These are phyloP conservation scores for Trametes sanguinea DNA, from an alignment of 768 basidiomycete species.

Conservation along the genomic window DNA sequence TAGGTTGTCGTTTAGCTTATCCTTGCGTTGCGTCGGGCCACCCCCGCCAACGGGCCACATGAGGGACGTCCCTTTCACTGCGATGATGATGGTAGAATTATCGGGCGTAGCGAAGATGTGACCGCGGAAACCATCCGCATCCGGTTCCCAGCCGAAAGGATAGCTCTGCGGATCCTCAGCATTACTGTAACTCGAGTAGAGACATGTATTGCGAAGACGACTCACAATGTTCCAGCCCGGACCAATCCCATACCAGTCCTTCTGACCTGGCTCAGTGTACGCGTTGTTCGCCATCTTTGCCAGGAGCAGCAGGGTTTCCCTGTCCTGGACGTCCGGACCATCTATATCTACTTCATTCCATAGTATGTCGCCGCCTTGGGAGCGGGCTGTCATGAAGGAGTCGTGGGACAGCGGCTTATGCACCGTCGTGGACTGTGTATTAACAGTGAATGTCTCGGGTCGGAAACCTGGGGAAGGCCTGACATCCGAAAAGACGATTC, in stretches of 20 bases:
- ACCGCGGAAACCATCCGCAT: slow-evolving; percentile 88
- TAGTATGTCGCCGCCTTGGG: slow-evolving; percentile 38
- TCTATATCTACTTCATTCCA: slow-evolving; percentile 70
- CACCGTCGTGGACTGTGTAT: slow-evolving; percentile 41
- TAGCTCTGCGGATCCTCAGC: slow-evolving; percentile 43
- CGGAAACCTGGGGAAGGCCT: slow-evolving; percentile 31
- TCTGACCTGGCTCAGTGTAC: slow-evolving; percentile 54
- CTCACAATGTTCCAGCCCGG: slow-evolving; percentile 55
- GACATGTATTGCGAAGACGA: neutral
- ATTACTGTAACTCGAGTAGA: neutral
- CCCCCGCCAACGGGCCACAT: slow-evolving; percentile 66
- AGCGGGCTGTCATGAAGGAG: slow-evolving; percentile 37
- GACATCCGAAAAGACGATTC: slow-evolving; percentile 61
- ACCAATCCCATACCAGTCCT: slow-evolving; percentile 72
- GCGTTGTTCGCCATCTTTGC: slow-evolving; percentile 92
- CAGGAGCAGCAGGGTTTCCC: slow-evolving; percentile 70
- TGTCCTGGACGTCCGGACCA: slow-evolving; percentile 72
- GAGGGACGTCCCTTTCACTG: slow-evolving; percentile 93
- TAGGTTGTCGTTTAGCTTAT: slow-evolving; percentile 95
- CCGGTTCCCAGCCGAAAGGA: slow-evolving; percentile 89
- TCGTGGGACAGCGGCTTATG: slow-evolving; percentile 49
- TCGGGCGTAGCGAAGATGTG: slow-evolving; percentile 86
- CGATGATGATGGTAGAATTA: slow-evolving; percentile 83
- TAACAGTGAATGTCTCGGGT: slow-evolving; percentile 43
- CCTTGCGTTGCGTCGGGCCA: slow-evolving; percentile 83